Base-by-base conservation (phyloP, 345 rosid species). In the Hibiscus mutabilis region DNA sequence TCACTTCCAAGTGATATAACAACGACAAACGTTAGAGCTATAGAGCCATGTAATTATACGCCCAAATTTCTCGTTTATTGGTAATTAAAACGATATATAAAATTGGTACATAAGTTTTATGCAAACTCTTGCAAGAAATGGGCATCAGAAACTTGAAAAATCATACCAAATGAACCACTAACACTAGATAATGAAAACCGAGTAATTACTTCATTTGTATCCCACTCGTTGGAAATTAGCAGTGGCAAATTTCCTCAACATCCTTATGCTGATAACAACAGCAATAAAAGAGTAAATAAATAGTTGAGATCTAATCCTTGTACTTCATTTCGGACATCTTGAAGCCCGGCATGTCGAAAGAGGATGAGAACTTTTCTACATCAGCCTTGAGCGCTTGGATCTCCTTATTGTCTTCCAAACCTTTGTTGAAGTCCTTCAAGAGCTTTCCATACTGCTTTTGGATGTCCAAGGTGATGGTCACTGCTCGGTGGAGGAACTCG, bases 281-380 rank as follows among this genome's bases (percentile, higher is more conserved):
- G 52, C 35, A 55, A 14, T 19, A 31, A 35, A 24, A 11, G 10
- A n/a, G 21, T 5, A 58, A 8, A 8, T 42, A 60, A 60, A 4
- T 33, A 19, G 24, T 47, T 19, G 7, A 59, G 73, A 69, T 33
- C 81, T 83, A 86, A 59, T 84, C 91, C 84, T 86, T 19, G 90
- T 86, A 88, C 84, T 90, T 90, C 96, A 90, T 90, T 73, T 86
- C 88, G 0, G 91, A 78, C 86, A 86, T 82, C 74, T 68, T 4
- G 96, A 86, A 90, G 19, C 96, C 96, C 14, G 96, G 96, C 96
- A 90, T 90, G 76, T 86, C 96, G n/a, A 85, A 90, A 2, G 90
- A 84, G 31, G 85, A 81, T 1, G 93, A 31, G 58, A 90, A 90
- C 83, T 86, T 88, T 84, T 90, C 96, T 0, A 90, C 96, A 24